phyloP scores from a whole-genome alignment of 2,329 filamentous ascomycete species.

The Alternaria sp. region DNA sequence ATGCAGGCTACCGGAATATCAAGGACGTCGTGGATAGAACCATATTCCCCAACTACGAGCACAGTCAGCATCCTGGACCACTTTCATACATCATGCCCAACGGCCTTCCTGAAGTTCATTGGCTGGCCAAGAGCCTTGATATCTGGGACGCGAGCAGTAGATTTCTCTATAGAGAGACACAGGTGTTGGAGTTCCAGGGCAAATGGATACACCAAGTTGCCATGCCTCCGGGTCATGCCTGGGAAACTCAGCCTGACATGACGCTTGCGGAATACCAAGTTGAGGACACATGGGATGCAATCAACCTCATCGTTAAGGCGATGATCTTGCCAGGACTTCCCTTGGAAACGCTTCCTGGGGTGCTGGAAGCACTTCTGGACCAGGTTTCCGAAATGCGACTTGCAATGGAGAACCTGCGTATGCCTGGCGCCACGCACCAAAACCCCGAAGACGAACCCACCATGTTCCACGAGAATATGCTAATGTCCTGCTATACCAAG shows the following conservation, averaged over 20 bases:
- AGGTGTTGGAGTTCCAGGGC: neutral
- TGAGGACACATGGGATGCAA: neutral
- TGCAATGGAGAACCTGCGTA: slow-evolving; percentile 18
- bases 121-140: slow-evolving; percentile 12
- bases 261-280: slow-evolving; percentile 5
- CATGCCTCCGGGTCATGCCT: neutral
- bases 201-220: neutral
- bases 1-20: slow-evolving; percentile 25
- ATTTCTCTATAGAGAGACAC: slow-evolving; percentile 18
- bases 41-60: slow-evolving; percentile 34
- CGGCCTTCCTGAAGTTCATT: slow-evolving; percentile 12
- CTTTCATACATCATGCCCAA: slow-evolving; percentile 21
- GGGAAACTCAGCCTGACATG: neutral
- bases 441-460: slow-evolving; percentile 20
- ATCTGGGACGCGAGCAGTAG: slow-evolving; percentile 14
- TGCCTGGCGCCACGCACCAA: slow-evolving; percentile 4
- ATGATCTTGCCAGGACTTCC: neutral
- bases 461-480: slow-evolving; percentile 32
- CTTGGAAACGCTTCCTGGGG: neutral
- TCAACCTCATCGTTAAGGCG: neutral
- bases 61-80: slow-evolving; percentile 2
- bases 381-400: slow-evolving; percentile 14
- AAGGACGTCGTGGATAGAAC: slow-evolving; percentile 37
- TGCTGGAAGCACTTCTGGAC: neutral
- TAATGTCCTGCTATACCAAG: slow-evolving; percentile 30